These are phyloP conservation scores for Morella rubra DNA, from an alignment of 306 rosid species.

Conservation along the genomic window DNA sequence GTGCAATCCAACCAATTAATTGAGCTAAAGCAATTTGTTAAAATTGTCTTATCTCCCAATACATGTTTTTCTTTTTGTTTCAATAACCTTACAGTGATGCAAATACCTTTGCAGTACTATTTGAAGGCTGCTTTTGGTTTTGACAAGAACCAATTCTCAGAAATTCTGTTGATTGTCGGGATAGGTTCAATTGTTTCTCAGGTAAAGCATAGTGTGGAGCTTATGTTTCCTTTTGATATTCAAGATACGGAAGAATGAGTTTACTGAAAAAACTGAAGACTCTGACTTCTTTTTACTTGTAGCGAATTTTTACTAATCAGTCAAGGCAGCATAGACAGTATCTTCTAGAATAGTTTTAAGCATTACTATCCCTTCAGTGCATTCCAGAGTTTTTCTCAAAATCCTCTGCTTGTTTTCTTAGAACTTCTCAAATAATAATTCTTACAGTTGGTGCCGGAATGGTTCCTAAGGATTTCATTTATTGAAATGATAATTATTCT, in stretches of 20 bases:
- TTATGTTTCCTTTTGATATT: background rate
- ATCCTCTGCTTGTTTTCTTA: background rate
- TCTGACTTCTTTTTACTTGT: background rate
- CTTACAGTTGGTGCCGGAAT: background rate
- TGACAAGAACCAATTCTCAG: constrained; percentile 74
- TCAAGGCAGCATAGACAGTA: background rate
- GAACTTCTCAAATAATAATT: background rate
- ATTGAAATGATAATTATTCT: background rate
- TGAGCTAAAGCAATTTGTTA: background rate
- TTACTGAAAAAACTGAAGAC: background rate
- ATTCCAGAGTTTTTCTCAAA: background rate
- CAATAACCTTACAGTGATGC: constrained; percentile 22
- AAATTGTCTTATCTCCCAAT: no score
- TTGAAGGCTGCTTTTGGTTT: constrained; percentile 76
- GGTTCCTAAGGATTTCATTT: background rate
- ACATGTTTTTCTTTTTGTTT: background rate
- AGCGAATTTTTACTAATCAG: background rate
- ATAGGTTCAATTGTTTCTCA: constrained; percentile 79
- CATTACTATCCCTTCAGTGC: background rate
- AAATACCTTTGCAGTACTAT: constrained; percentile 61
- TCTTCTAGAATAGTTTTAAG: background rate
- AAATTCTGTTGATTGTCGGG: constrained; percentile 68
- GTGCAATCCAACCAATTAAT: background rate
- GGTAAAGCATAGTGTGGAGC: constrained; percentile 37
- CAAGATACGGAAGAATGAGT: background rate